Evolutionary conservation across 1,284 basidiomycete species (phyloP).

Genomic region (Cerrena zonata): DNA sequence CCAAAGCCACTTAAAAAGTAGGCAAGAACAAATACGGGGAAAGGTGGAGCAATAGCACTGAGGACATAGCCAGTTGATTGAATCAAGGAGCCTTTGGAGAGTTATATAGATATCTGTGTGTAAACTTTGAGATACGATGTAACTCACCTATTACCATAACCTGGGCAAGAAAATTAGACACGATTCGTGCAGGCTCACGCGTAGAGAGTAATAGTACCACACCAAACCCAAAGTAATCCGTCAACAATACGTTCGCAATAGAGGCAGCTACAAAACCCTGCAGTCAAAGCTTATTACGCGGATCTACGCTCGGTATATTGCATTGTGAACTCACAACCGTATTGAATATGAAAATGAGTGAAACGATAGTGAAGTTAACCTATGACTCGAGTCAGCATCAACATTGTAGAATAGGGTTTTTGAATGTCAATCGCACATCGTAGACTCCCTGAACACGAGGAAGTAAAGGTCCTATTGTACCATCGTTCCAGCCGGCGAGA

Average conservation of each 20-base stretch:
- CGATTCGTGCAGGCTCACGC: neutral
- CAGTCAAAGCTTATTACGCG: slow-evolving; percentile 2
- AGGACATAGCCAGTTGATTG: slow-evolving; percentile 46
- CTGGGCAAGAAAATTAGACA: slow-evolving; percentile 11
- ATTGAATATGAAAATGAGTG: slow-evolving; percentile 52
- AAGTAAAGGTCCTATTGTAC: slow-evolving; percentile 53
- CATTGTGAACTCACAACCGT: slow-evolving; percentile 35
- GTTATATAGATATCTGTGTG: neutral
- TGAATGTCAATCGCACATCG: slow-evolving; percentile 27
- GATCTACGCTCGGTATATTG: neutral
- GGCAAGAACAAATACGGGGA: slow-evolving; percentile 54
- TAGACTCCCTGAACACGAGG: slow-evolving; percentile 53
- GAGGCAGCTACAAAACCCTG: slow-evolving; percentile 47
- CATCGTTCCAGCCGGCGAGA: slow-evolving; percentile 58
- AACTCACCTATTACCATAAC: slow-evolving; percentile 21
- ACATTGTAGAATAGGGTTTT: too few relatives aligned
- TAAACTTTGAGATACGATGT: neutral
- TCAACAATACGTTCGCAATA: slow-evolving; percentile 43
- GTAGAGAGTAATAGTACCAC: neutral
- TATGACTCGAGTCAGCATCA: slow-evolving; percentile 19
- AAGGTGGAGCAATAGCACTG: slow-evolving; percentile 56
- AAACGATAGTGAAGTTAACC: slow-evolving; percentile 42
- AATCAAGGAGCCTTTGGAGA: slow-evolving; percentile 27
- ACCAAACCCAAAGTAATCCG: slow-evolving; percentile 53
- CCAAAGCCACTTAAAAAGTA: slow-evolving; percentile 63